Percentiles rank a stretch among this genome's conserved stretches.
Evolutionary conservation across 257 asterid species (phyloP).

Genomic region (Solanum appendiculatum): DNA sequence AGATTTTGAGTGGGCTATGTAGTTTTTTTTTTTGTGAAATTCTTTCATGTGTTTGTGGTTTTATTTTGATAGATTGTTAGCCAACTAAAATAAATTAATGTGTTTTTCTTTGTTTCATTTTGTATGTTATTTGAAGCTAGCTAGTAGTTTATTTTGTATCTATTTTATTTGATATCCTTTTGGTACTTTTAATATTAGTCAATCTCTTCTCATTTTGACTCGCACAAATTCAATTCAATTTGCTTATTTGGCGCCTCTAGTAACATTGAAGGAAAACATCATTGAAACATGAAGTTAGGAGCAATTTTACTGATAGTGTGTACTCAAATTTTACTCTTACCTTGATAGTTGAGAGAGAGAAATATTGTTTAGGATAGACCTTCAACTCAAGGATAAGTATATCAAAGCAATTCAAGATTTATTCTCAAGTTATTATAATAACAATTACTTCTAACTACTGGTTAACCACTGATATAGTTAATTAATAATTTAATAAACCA

Average conservation of each 20-base stretch:
- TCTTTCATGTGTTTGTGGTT: not conserved
- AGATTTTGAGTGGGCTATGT: not conserved
- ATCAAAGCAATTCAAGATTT: too few relatives aligned
- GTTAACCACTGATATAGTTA: not conserved
- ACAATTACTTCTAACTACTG: not conserved
- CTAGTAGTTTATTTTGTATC: not conserved
- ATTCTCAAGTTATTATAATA: not conserved
- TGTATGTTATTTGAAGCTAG: not conserved
- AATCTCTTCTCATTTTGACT: not conserved
- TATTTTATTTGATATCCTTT: not conserved
- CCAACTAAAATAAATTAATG: not conserved
- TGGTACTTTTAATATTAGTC: not conserved
- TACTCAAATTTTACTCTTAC: not conserved
- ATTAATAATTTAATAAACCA: not conserved
- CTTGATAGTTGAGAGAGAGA: not conserved
- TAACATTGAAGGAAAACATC: not conserved
- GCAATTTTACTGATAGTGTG: not conserved
- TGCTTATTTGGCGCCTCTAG: too few relatives aligned
- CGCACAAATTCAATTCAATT: not conserved
- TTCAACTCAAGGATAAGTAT: too few relatives aligned
- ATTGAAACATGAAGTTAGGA: not conserved
- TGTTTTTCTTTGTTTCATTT: not conserved
- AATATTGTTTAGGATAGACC: rapidly evolving
- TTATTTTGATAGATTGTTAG: not conserved
- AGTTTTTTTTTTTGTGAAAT: not conserved